A percentile compares a stretch with the other conserved stretches of the same genome.
Conservation (phyloP, 495 filamentous ascomycete genomes). For the Articulospora tetracladia region DNA sequence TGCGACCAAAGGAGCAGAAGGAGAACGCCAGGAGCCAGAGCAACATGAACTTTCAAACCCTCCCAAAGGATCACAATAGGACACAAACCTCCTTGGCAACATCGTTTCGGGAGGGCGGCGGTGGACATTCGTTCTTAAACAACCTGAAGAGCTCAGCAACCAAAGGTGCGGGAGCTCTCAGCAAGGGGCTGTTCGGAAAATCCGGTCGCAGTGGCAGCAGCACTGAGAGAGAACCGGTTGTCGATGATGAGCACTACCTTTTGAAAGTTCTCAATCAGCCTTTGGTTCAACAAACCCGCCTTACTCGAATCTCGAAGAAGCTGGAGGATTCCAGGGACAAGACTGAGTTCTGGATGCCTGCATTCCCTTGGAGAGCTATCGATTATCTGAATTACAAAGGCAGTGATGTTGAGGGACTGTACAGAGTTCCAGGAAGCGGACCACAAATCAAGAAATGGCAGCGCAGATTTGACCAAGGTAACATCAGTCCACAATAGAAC, state of each 20-base stretch:
- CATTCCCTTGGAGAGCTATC: constrained; percentile 85
- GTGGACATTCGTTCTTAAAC: constrained; percentile 55
- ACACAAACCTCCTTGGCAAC: constrained; percentile 35
- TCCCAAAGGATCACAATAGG: constrained; percentile 27
- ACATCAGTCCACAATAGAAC: background rate
- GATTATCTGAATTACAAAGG: constrained; percentile 92
- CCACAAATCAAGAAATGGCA: constrained; percentile 85
- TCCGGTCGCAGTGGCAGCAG: constrained; percentile 67
- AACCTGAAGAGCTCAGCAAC: constrained; percentile 68
- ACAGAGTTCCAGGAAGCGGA: constrained; percentile 80
- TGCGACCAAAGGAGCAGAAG: constrained; percentile 40
- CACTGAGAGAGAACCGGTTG: constrained; percentile 54
- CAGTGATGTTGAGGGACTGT: constrained; percentile 85
- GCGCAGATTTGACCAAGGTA: constrained; percentile 76
- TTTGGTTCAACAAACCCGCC: constrained; percentile 77
- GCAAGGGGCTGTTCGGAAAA: constrained; percentile 76
- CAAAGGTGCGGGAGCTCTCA: constrained; percentile 72
- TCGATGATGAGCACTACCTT: constrained; percentile 73
- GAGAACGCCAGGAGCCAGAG: constrained; percentile 15
- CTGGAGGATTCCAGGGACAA: constrained; percentile 83
- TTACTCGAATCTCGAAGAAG: constrained; percentile 80
- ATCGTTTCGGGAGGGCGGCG: constrained; percentile 58
- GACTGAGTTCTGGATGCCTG: constrained; percentile 97
- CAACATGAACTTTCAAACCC: background rate
- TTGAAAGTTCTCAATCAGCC: constrained; percentile 75